Conservation (phyloP, 2,329 filamentous ascomycete species). For the Diaporthe sp. region DNA sequence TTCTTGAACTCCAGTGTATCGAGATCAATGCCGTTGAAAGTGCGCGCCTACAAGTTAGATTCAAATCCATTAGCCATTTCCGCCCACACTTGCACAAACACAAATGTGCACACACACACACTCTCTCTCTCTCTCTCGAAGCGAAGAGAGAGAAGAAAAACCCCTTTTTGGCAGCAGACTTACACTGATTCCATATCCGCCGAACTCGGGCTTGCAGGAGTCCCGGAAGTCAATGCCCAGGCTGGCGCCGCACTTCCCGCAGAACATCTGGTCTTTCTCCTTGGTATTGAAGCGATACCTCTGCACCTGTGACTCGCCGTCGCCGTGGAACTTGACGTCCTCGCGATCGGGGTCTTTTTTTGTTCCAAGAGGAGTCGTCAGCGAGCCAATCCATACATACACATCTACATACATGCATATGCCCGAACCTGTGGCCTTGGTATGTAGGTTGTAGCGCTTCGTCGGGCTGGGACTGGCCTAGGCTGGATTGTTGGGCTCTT, state of each 20-base stretch:
- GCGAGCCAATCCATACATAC: background rate
- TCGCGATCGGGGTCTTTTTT: conserved; percentile 50
- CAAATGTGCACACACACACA: background rate
- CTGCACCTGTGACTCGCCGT: conserved; percentile 47
- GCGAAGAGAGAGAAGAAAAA: too few relatives aligned
- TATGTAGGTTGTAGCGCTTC: background rate
- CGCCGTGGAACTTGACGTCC: conserved; percentile 55
- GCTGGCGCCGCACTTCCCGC: conserved; percentile 57
- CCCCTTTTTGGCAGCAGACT: conserved; percentile 34
- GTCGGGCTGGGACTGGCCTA: background rate
- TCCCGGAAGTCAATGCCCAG: conserved; percentile 58
- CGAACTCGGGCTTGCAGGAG: conserved; percentile 37
- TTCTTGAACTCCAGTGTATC: conserved; percentile 49
- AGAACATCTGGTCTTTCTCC: conserved; percentile 60
- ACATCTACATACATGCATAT: background rate
- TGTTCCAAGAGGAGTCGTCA: background rate
- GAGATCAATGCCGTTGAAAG: conserved; percentile 54
- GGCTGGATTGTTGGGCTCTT: background rate
- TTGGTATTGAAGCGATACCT: conserved; percentile 60
- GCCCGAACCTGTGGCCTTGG: background rate
- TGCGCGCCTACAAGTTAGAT: conserved; percentile 46
- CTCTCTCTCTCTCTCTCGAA: background rate
- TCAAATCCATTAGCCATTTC: background rate
- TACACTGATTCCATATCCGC: conserved; percentile 57
- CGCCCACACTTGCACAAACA: background rate